Conservation (phyloP, 176 grass and related monocot species). For the Oryza meyeriana region DNA sequence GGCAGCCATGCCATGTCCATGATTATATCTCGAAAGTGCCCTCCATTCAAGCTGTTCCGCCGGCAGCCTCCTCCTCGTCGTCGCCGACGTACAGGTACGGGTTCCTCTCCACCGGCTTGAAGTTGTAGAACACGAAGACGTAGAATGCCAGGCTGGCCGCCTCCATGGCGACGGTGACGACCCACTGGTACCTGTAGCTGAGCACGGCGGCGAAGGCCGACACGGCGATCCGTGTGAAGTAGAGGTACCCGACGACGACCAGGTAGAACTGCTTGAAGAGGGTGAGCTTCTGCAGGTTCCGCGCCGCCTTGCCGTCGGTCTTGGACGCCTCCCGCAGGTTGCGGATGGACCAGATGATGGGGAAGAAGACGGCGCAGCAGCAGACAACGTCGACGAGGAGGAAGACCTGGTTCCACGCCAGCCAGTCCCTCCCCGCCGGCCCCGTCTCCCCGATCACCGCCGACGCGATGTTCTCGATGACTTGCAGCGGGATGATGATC, state of each 20-base stretch:
- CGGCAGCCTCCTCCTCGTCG: conserved; percentile 51
- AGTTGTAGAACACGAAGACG: conserved; percentile 54
- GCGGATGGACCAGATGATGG: conserved; percentile 65
- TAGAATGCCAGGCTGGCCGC: conserved; percentile 49
- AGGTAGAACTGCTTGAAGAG: conserved; percentile 76
- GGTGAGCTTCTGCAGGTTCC: conserved; percentile 74
- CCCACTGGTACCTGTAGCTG: conserved; percentile 57
- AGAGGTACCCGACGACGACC: conserved; percentile 59
- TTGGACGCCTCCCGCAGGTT: conserved; percentile 70
- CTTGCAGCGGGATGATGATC: conserved; percentile 59
- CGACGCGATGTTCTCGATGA: conserved; percentile 58
- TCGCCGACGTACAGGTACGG: conserved; percentile 60
- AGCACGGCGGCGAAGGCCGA: conserved; percentile 39
- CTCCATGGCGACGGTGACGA: conserved; percentile 36
- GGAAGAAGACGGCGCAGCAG: conserved; percentile 66
- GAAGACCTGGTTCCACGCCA: conserved; percentile 68
- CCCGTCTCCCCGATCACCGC: conserved; percentile 66
- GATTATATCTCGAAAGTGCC: conserved; percentile 51
- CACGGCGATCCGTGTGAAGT: conserved; percentile 60
- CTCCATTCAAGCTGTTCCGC: conserved; percentile 47
- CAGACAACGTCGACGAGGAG: conserved; percentile 60
- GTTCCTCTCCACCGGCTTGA: conserved; percentile 50
- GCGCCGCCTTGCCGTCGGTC: conserved; percentile 59
- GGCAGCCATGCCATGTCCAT: neutral
- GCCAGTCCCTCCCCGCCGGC: conserved; percentile 43